A percentile compares a stretch with the other conserved stretches of the same genome.
Conservation (phyloP, 2,329 filamentous ascomycete genomes). For the Myriosclerotinia curreyana region DNA sequence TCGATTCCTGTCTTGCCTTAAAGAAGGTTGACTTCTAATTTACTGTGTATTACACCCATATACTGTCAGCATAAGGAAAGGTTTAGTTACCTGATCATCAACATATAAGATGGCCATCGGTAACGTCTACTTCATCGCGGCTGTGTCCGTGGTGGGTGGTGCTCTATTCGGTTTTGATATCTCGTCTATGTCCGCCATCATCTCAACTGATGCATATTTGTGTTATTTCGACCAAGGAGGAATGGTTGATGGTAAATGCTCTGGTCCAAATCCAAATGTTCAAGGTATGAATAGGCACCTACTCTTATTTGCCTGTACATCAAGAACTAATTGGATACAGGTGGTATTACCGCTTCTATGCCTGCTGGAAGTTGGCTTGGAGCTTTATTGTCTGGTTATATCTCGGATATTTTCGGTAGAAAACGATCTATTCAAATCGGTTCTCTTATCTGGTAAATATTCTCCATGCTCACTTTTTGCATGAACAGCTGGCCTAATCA, state of each 20-base stretch:
- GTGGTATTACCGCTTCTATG: slow-evolving; percentile 68
- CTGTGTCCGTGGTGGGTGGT: slow-evolving; percentile 38
- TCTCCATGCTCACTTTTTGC: too few species aligned
- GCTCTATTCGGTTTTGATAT: slow-evolving; percentile 50
- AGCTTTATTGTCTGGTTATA: slow-evolving; percentile 55
- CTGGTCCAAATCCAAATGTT: slow-evolving; percentile 47
- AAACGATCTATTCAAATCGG: slow-evolving; percentile 50
- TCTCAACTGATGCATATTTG: slow-evolving; percentile 50
- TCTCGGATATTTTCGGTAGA: slow-evolving; percentile 55
- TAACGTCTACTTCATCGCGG: slow-evolving; percentile 38
- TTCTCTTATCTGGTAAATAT: slow-evolving; percentile 44
- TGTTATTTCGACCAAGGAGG: slow-evolving; percentile 48
- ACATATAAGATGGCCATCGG: slow-evolving; percentile 31
- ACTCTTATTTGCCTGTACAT: slow-evolving; percentile 41
- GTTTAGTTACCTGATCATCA: slow-evolving; percentile 9
- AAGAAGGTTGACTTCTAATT: slow-evolving; percentile 2
- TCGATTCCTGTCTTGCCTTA: not conserved
- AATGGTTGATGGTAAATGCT: slow-evolving; percentile 45
- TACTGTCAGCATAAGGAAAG: slow-evolving; percentile 10
- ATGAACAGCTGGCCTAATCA: not conserved
- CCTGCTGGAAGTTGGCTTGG: slow-evolving; percentile 67
- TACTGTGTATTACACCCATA: not conserved
- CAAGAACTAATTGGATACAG: slow-evolving; percentile 49
- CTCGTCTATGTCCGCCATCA: slow-evolving; percentile 56
- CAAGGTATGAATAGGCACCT: slow-evolving; percentile 39